Evolutionary conservation across 2,329 filamentous ascomycete genomes (phyloP), one percentile per base, ranked within the genome.

Genomic region (Neospermospora avenae): DNA sequence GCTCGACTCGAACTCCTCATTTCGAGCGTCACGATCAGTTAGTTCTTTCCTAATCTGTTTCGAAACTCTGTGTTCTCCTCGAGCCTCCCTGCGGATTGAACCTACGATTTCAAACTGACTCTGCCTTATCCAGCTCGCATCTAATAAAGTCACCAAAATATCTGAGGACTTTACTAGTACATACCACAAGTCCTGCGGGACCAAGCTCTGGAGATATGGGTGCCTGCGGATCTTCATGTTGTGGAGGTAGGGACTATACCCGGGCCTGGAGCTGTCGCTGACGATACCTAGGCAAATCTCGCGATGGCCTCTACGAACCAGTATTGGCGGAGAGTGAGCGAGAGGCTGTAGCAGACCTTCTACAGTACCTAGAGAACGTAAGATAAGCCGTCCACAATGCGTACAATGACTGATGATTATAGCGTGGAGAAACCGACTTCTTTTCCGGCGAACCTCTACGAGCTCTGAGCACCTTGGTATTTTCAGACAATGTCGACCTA

Each of bases 401-500:
- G 55, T 16, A 42, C 46, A 37, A 25, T 51, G 45, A 58, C 66
- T 70, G 56, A 72, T 62, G 35, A 54, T 48, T 56, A n/a, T 55
- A 69, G 95, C 89, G 95, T 73, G 89, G 88, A 73, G 95, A 99
- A 76, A 98, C 93, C 70, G 93, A 99, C 76, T 99, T 99, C 84
- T 99, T 99, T 78, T 88, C 90, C 39, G 95, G 95, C 76, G 93
- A 97, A 73, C 95, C 95, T 48, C 85, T 99, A 60, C 89, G 90
- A 76, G 93, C 95, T 48, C 80, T 99, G 59, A 97, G 91, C 77
- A 99, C 93, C 13, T 84, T 99, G 25, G 95, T 99, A 60, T 99
- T 96, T 75, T 99, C 95, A 60, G 93, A 98, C 76, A 99, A 99
- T 78, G 93, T 99, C 74, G 95, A 99, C 75, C 83, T 99, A 56